phyloP scores from a whole-genome alignment of 108 stramenopile species.

The Skeletonema grethae region DNA sequence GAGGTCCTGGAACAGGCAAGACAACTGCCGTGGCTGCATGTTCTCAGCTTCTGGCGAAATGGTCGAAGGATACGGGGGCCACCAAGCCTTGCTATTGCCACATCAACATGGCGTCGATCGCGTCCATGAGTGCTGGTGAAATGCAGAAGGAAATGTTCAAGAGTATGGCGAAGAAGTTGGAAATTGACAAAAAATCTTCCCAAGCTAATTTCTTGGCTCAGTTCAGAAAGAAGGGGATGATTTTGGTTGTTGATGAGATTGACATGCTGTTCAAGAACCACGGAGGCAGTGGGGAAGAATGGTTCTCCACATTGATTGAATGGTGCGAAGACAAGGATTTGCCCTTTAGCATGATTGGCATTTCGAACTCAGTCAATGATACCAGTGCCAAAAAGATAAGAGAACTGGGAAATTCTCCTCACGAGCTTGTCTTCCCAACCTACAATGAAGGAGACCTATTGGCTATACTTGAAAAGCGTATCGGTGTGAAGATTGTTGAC shows the following conservation, averaged over 20 bases:
- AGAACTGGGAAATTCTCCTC: conserved; percentile 48
- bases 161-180: conserved; percentile 18
- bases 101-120: conserved; percentile 28
- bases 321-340: conserved; percentile 44
- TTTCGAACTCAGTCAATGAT: conserved; percentile 76
- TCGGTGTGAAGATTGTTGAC: conserved; percentile 63
- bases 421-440: conserved; percentile 56
- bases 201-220: conserved; percentile 15
- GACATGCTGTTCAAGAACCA: conserved; percentile 58
- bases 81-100: conserved; percentile 27
- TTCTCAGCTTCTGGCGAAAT: conserved; percentile 18
- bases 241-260: conserved; percentile 79
- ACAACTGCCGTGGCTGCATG: conserved; percentile 42
- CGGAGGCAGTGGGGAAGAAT: conserved; percentile 37
- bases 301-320: conserved; percentile 43
- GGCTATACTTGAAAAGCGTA: conserved; percentile 52
- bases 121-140: conserved; percentile 2
- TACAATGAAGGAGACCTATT: conserved; percentile 59
- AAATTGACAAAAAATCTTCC: conserved; percentile 17
- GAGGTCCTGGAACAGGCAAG: conserved; percentile 77
- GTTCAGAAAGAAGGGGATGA: conserved; percentile 31
- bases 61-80: conserved; percentile 19
- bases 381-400: conserved; percentile 43
- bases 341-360: conserved; percentile 71
- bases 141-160: conserved; percentile 33